Percentiles rank a stretch among this genome's conserved stretches.
phyloP scores from a whole-genome alignment of 257 asterid species.

The Penstemon eatonii region DNA sequence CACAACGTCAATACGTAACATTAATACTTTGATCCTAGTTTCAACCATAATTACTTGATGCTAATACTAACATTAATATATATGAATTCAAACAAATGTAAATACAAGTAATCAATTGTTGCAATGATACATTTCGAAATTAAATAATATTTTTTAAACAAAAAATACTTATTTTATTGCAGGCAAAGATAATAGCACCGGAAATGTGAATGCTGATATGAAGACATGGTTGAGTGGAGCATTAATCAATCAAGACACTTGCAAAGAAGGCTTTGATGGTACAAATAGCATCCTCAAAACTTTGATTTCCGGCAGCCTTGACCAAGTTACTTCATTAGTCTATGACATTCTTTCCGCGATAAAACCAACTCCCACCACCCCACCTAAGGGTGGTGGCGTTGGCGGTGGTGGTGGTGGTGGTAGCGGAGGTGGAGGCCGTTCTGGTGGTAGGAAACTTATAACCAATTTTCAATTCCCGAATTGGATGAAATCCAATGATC shows the following conservation, averaged over 20 bases:
- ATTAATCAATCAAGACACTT: conserved; percentile 55
- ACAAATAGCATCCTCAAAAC: conserved; percentile 45
- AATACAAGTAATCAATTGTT: too few relatives aligned
- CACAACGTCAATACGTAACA: too few relatives aligned
- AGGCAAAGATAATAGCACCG: conserved; percentile 47
- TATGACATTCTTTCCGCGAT: conserved; percentile 52
- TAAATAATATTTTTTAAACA: too few relatives aligned
- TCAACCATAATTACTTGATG: too few relatives aligned
- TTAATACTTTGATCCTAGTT: too few relatives aligned
- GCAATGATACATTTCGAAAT: too few relatives aligned
- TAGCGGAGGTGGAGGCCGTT: background rate
- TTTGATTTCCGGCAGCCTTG: conserved; percentile 54
- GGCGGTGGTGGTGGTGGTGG: conserved; percentile 2
- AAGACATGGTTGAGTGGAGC: conserved; percentile 59
- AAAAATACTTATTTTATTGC: background rate
- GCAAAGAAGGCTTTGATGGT: conserved; percentile 61
- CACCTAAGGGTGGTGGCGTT: background rate
- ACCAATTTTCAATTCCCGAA: conserved; percentile 24
- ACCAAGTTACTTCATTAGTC: conserved; percentile 49
- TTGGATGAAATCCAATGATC: conserved; percentile 37
- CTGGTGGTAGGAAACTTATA: conserved; percentile 12
- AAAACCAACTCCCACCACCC: conserved; percentile 30
- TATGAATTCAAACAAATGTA: too few relatives aligned
- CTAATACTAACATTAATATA: too few relatives aligned
- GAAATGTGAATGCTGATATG: conserved; percentile 43